A percentile compares a stretch with the other conserved stretches of the same genome.
These are phyloP conservation scores for Suhomyces terraborum DNA, from an alignment of 1,139 yeast species.

Conservation along the genomic window DNA sequence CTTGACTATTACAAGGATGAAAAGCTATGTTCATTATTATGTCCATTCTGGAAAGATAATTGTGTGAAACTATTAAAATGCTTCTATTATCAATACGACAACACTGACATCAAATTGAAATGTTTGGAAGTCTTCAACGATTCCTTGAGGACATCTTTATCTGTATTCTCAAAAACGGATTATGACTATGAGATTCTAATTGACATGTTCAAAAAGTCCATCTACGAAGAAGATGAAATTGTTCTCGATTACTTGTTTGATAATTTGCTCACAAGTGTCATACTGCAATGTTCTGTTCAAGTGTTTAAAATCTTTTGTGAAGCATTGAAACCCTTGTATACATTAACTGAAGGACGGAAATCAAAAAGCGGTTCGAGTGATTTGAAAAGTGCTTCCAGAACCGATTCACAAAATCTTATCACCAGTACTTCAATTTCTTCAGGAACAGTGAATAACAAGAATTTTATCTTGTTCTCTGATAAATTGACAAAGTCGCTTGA, in stretches of 20 bases:
- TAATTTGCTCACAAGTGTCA: constrained; percentile 32
- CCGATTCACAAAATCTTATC: constrained; percentile 18
- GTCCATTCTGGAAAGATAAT: constrained; percentile 55
- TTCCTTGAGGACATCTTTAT: constrained; percentile 40
- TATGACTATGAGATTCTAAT: constrained; percentile 32
- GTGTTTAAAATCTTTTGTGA: constrained; percentile 28
- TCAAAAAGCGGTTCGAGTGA: constrained; percentile 6
- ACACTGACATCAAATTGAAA: constrained; percentile 37
- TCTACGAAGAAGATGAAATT: constrained; percentile 34
- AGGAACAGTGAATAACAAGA: background rate
- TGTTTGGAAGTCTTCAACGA: constrained; percentile 48
- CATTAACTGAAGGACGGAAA: background rate
- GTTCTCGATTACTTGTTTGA: constrained; percentile 35
- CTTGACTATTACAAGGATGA: constrained; percentile 51
- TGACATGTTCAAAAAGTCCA: constrained; percentile 33
- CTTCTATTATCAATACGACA: constrained; percentile 38
- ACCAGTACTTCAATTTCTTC: background rate
- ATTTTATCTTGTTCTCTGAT: constrained; percentile 20
- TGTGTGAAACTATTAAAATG: constrained; percentile 45
- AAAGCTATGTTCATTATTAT: constrained; percentile 55
- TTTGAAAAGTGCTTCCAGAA: too few relatives aligned
- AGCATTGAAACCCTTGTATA: constrained; percentile 13
- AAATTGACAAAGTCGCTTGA: constrained; percentile 37
- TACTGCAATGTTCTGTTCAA: constrained; percentile 25
- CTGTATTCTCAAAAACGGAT: constrained; percentile 26